These are phyloP conservation scores for Fusarium verticillioides DNA, from an alignment of 2,329 filamentous ascomycete species.

Conservation along the genomic window DNA sequence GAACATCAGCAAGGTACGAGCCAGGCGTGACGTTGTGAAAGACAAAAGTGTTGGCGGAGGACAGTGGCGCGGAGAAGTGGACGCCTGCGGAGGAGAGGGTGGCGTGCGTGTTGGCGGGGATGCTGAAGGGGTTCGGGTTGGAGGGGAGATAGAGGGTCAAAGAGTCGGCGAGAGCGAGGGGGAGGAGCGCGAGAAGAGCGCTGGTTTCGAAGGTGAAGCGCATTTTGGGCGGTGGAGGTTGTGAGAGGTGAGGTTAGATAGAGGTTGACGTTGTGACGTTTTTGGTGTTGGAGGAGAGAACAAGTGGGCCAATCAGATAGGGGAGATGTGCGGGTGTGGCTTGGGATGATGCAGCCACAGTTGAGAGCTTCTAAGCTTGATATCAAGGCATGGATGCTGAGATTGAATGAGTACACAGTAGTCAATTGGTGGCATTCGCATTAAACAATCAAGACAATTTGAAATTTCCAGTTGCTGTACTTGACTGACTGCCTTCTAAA, in stretches of 20 bases:
- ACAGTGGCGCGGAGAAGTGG: constrained; percentile 68
- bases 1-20: constrained; percentile 85
- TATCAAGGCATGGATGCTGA: background rate
- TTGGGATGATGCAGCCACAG: constrained; percentile 35
- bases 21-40: constrained; percentile 78
- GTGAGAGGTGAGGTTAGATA: constrained; percentile 2
- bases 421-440: background rate
- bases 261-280: constrained; percentile 36
- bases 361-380: background rate
- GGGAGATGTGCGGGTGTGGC: constrained; percentile 23
- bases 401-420: background rate
- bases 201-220: constrained; percentile 48
- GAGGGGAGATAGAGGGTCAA: constrained; percentile 60
- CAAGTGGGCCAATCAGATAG: constrained; percentile 39
- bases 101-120: constrained; percentile 74
- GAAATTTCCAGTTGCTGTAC: background rate
- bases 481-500: background rate
- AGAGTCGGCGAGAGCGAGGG: constrained; percentile 48
- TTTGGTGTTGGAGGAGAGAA: constrained; percentile 32
- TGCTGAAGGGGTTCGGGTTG: constrained; percentile 62
- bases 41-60: constrained; percentile 75
- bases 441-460: background rate
- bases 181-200: constrained; percentile 52
- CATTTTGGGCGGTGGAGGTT: constrained; percentile 45
- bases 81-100: constrained; percentile 60